Conservation (phyloP, 2,329 filamentous ascomycete species). For the Rhynchosporium secalis region DNA sequence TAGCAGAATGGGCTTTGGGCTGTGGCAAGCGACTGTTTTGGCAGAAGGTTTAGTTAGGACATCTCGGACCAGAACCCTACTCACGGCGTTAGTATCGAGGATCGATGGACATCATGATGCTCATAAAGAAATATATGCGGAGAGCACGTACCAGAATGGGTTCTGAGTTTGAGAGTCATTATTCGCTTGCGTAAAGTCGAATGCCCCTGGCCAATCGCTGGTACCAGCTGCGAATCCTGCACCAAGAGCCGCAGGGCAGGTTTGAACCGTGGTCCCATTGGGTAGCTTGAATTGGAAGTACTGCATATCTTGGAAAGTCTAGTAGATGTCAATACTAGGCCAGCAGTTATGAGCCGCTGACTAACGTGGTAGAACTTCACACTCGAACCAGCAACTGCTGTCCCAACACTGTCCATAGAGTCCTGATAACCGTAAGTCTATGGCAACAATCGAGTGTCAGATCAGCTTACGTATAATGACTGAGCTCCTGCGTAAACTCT, state of each 20-base stretch:
- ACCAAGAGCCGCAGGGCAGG: slow-evolving; percentile 83
- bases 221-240: slow-evolving; percentile 92
- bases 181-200: slow-evolving; percentile 88
- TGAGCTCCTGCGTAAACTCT: slow-evolving; percentile 65
- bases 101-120: too few species aligned
- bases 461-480: slow-evolving; percentile 50
- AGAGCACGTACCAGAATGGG: slow-evolving; percentile 59
- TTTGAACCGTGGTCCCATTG: slow-evolving; percentile 68
- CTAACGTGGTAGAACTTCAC: slow-evolving; percentile 73
- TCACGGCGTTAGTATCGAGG: too few species aligned
- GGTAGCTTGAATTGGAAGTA: slow-evolving; percentile 71
- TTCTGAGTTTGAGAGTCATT: slow-evolving; percentile 64
- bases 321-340: background rate
- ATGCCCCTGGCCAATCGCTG: slow-evolving; percentile 83
- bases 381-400: slow-evolving; percentile 57
- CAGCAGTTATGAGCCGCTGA: background rate
- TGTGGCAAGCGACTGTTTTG: slow-evolving; percentile 53
- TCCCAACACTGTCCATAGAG: slow-evolving; percentile 34
- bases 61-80: slow-evolving; percentile 59
- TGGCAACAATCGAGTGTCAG: background rate
- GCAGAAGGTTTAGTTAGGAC: slow-evolving; percentile 68
- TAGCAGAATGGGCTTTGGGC: slow-evolving; percentile 81
- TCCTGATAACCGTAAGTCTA: slow-evolving; percentile 26
- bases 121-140: too few species aligned
- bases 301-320: slow-evolving; percentile 78